These are phyloP conservation scores for Aureobasidium namibiae DNA, from an alignment of 2,329 filamentous ascomycete species.

Conservation along the genomic window DNA sequence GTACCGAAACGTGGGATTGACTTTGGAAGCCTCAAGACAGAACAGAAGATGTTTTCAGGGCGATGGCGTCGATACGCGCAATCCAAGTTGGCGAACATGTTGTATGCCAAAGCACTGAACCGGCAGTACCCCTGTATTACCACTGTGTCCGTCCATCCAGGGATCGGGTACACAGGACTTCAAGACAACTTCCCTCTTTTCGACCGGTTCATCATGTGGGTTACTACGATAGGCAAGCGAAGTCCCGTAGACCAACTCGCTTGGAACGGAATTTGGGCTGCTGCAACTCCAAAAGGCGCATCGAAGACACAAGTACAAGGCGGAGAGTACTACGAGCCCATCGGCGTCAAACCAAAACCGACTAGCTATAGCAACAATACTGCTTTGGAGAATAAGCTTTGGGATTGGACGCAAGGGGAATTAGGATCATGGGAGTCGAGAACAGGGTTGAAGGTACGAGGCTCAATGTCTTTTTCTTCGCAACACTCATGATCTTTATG, in stretches of 20 bases:
- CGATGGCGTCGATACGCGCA: conserved; percentile 30
- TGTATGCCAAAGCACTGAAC: conserved; percentile 34
- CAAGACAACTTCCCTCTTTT: conserved; percentile 26
- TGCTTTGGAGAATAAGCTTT: conserved; percentile 19
- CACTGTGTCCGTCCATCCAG: conserved; percentile 31
- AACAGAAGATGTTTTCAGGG: conserved; percentile 8
- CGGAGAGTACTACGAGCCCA: conserved; percentile 22
- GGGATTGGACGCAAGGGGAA: conserved; percentile 25
- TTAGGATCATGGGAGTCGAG: conserved; percentile 15
- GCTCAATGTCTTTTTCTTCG: background rate
- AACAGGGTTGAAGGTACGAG: background rate
- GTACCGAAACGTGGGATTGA: conserved; percentile 17
- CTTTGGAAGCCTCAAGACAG: conserved; percentile 18
- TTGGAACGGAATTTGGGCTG: conserved; percentile 21
- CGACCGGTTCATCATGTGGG: conserved; percentile 19
- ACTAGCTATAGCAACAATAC: conserved; percentile 14
- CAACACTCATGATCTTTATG: background rate
- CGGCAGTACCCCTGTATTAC: conserved; percentile 27
- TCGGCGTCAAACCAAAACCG: conserved; percentile 16
- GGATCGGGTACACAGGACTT: conserved; percentile 29
- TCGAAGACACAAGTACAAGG: conserved; percentile 17
- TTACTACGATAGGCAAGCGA: conserved; percentile 10
- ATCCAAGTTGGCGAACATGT: conserved; percentile 39
- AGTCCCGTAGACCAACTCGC: conserved; percentile 18
- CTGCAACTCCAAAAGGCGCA: conserved; percentile 16